These are phyloP conservation scores for Penicillium verhagenii DNA, from an alignment of 495 filamentous ascomycete species.

Conservation along the genomic window DNA sequence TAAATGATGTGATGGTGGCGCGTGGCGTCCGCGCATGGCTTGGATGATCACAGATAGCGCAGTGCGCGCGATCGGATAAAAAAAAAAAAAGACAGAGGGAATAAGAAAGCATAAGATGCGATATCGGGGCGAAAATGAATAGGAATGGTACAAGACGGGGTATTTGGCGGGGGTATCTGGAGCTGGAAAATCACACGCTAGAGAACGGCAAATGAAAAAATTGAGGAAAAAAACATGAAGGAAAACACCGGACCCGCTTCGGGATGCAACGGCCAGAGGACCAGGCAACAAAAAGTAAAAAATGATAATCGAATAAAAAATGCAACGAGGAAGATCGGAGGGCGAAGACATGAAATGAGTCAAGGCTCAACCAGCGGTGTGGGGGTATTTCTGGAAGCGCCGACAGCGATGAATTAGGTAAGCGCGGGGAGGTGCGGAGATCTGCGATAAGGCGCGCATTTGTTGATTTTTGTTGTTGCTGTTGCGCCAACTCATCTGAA, in stretches of 20 bases:
- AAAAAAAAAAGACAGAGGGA: conserved; percentile 2
- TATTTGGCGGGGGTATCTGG: conserved; percentile 26
- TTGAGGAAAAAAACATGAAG: conserved; percentile 4
- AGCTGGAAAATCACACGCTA: conserved; percentile 14
- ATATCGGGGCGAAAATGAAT: conserved; percentile 22
- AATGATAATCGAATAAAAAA: neutral
- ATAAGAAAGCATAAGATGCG: neutral
- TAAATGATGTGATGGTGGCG: conserved; percentile 7
- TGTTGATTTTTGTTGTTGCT: neutral
- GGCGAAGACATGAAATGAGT: conserved; percentile 18
- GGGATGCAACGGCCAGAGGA: conserved; percentile 21
- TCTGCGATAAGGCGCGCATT: conserved; percentile 10
- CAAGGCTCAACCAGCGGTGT: conserved; percentile 27
- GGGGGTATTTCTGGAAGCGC: conserved; percentile 25
- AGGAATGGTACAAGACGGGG: conserved; percentile 22
- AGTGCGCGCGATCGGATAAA: conserved; percentile 16
- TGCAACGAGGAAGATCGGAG: conserved; percentile 6
- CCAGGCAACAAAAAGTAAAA: conserved; percentile 10
- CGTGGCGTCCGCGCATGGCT: conserved; percentile 8
- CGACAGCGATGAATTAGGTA: conserved; percentile 30
- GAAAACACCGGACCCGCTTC: conserved; percentile 23
- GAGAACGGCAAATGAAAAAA: neutral
- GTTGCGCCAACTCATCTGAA: neutral
- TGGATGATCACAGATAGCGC: conserved; percentile 17
- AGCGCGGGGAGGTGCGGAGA: conserved; percentile 23